Evolutionary conservation across 2,329 filamentous ascomycete genomes (phyloP), one percentile per base, ranked within the genome.

Genomic region (Apiospora kogelbergensis): DNA sequence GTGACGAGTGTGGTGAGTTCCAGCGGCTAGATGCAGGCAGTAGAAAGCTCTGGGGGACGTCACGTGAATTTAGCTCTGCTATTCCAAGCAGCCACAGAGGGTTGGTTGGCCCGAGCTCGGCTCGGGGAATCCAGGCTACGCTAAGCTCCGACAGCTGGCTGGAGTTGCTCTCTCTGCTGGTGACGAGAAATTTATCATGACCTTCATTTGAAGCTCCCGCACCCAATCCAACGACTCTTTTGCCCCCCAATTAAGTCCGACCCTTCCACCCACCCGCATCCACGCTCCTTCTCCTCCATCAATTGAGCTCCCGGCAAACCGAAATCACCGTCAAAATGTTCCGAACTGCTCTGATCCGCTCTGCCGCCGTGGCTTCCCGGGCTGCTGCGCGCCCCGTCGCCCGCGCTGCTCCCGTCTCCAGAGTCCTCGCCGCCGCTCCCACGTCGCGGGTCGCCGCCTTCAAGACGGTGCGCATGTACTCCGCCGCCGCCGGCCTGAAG

Each of bases 291-390:
- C 37, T 45, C 45, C 53, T 44, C n/a, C 33, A 40, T 46, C 69
- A 71, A 72, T 72, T 70, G 69, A 68, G 45, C n/a, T 11, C 53
- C 53, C 17, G 13, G 48, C 37, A 1, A 44, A 44, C 22, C 48
- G 70, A 42, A 65, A 60, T 20, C 66, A 69, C 72, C 73, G 72
- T 76, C 84, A 90, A 78, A 74, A 98, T 98, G 95, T 94, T 98
- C 88, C 93, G 95, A 85, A 90, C 93, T 82, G 91, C 93, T 80
- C 83, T 96, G 81, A 86, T 95, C 85, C 92, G 92, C 84, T 91
- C 93, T 79, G 89, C 92, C 81, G 88, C 91, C 80, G 82, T 80
- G 76, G 83, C 83, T 72, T 83, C 84, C 74, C 83, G 84, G 73
- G 76, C 80, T 83, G 82, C 84, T 87, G 86, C 89, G 81, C 86